Evolutionary conservation across 1,139 yeast species (phyloP).

Genomic region (Blastobotrys aristatus): DNA sequence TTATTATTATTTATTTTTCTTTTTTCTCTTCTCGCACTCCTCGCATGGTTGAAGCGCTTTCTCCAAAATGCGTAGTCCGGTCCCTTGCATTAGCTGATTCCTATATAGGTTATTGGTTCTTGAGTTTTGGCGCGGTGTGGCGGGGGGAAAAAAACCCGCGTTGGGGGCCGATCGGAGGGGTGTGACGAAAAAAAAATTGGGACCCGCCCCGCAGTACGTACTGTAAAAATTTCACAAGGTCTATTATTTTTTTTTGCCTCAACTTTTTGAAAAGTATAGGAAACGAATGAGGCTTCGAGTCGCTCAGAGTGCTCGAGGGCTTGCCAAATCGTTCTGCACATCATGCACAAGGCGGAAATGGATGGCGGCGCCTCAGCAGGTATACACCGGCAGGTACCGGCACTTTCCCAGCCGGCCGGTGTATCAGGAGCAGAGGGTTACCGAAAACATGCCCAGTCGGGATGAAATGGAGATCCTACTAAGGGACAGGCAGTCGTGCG

Average conservation of each 20-base stretch:
- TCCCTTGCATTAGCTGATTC: too few relatives aligned
- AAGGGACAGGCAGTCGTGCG: not conserved
- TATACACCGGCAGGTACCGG: not conserved
- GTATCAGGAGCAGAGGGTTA: not conserved
- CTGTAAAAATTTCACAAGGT: too few relatives aligned
- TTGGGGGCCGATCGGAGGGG: too few relatives aligned
- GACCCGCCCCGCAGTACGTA: too few relatives aligned
- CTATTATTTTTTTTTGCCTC: too few relatives aligned
- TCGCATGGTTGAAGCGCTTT: too few relatives aligned
- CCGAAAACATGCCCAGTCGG: not conserved
- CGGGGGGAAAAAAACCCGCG: too few relatives aligned
- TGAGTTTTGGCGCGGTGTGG: too few relatives aligned
- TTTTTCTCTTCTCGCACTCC: not conserved
- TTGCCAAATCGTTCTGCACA: not conserved
- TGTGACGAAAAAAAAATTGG: not conserved
- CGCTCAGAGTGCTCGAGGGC: not conserved
- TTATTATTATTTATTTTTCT: not conserved
- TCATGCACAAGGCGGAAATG: not conserved
- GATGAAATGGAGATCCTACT: not conserved
- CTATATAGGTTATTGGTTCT: too few relatives aligned
- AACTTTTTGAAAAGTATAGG: not conserved
- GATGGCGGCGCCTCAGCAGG: not conserved
- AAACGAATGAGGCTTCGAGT: not conserved
- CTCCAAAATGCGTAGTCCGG: too few relatives aligned
- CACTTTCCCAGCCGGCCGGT: not conserved